A percentile compares a stretch with the other conserved stretches of the same genome.
Conservation (phyloP, 2,329 filamentous ascomycete genomes). For the Pyrenochaeta sp. region DNA sequence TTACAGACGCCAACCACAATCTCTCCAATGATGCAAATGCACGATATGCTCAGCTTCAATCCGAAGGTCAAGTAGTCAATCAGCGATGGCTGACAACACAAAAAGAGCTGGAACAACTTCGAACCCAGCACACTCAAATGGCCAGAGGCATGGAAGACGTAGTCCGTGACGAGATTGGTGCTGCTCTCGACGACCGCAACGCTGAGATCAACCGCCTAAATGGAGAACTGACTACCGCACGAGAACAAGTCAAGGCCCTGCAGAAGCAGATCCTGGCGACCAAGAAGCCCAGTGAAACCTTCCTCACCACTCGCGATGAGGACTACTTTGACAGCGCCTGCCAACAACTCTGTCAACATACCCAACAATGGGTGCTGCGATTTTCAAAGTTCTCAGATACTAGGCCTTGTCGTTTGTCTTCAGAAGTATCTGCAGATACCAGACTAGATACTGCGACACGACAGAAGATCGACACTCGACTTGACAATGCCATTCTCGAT, state of each 20-base stretch:
- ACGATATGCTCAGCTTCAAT: conserved; percentile 72
- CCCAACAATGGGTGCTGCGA: conserved; percentile 96
- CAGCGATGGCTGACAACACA: conserved; percentile 65
- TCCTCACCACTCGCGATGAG: conserved; percentile 83
- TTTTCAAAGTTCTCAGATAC: conserved; percentile 98
- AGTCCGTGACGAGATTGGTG: conserved; percentile 67
- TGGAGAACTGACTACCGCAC: conserved; percentile 76
- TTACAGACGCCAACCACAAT: conserved; percentile 78
- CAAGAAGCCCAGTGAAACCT: conserved; percentile 69
- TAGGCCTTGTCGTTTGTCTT: conserved; percentile 81
- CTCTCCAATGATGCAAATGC: conserved; percentile 78
- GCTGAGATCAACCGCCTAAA: conserved; percentile 81
- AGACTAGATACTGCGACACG: conserved; percentile 43
- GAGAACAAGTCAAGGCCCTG: conserved; percentile 65
- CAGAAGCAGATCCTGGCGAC: conserved; percentile 67
- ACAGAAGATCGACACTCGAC: conserved; percentile 89
- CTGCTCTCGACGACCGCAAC: conserved; percentile 80
- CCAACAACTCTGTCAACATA: conserved; percentile 92
- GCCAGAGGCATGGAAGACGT: conserved; percentile 69
- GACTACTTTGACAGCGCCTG: conserved; percentile 96
- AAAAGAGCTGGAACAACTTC: conserved; percentile 73
- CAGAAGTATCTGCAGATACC: conserved; percentile 75
- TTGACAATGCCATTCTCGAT: conserved; percentile 94
- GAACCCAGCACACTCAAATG: conserved; percentile 67
- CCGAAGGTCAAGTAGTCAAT: conserved; percentile 65